Conservation (phyloP, 768 basidiomycete genomes). For the Termitomyces bulborhizus region DNA sequence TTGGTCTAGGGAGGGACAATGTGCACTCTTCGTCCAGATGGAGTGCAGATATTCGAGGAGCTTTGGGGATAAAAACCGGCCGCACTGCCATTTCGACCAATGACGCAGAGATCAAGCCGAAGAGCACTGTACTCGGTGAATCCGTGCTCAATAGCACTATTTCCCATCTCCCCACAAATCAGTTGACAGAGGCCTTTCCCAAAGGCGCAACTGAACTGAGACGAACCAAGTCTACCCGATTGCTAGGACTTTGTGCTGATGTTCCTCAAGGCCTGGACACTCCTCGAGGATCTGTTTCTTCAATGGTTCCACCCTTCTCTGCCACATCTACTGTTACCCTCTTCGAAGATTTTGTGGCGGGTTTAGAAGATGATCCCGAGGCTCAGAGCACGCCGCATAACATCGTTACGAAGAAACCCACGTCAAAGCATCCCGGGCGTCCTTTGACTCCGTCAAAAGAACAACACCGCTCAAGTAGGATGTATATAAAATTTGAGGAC, state of each 20-base stretch:
- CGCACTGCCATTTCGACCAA: constrained; percentile 29
- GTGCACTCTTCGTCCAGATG: constrained; percentile 43
- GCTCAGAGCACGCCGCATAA: constrained; percentile 65
- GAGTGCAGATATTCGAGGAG: constrained; percentile 49
- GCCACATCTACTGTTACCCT: constrained; percentile 52
- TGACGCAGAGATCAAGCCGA: constrained; percentile 34
- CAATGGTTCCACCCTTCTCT: constrained; percentile 35
- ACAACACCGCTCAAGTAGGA: constrained; percentile 51
- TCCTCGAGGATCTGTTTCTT: constrained; percentile 45
- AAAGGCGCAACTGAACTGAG: constrained; percentile 14
- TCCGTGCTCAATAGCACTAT: constrained; percentile 24
- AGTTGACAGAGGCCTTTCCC: constrained; percentile 27
- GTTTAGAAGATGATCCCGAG: constrained; percentile 38
- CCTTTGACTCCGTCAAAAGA: constrained; percentile 29
- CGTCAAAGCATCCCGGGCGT: constrained; percentile 25
- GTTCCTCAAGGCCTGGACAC: constrained; percentile 43
- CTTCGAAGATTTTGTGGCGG: constrained; percentile 48
- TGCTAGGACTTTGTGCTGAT: constrained; percentile 42
- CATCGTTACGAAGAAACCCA: constrained; percentile 28
- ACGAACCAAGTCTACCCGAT: constrained; percentile 37
- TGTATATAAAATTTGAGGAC: constrained; percentile 59
- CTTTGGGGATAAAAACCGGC: constrained; percentile 36
- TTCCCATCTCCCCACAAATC: constrained; percentile 29
- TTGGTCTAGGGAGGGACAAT: constrained; percentile 57
- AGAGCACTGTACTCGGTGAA: constrained; percentile 46